Evolutionary conservation across 2,329 filamentous ascomycete species (phyloP).

Genomic region (Paecilomyces variotii): DNA sequence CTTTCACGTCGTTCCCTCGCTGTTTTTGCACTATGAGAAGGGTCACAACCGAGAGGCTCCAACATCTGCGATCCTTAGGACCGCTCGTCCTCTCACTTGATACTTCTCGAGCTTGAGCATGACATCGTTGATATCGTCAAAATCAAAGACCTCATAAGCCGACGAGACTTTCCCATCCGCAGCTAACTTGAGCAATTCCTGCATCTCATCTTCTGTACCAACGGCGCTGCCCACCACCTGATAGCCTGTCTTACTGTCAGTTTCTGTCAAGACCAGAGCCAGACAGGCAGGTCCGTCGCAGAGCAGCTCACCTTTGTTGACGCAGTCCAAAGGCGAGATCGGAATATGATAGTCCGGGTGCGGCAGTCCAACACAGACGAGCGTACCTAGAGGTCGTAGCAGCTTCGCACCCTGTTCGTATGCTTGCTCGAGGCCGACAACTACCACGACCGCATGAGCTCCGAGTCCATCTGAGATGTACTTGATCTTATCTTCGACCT

Average conservation of each 20-base stretch:
- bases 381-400: conserved; percentile 28
- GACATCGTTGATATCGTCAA: conserved; percentile 16
- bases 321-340: conserved; percentile 33
- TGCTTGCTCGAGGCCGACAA: conserved; percentile 29
- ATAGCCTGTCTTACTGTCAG: conserved; percentile 17
- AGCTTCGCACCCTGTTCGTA: conserved; percentile 29
- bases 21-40: not conserved
- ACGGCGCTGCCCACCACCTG: conserved; percentile 29
- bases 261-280: not conserved
- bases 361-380: conserved; percentile 34
- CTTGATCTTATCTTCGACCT: conserved; percentile 21
- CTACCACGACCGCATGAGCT: conserved; percentile 32
- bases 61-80: conserved; percentile 18
- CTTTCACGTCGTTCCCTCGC: not conserved
- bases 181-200: conserved; percentile 30
- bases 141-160: conserved; percentile 14
- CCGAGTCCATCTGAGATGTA: conserved; percentile 28
- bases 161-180: conserved; percentile 23
- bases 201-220: conserved; percentile 31
- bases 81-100: conserved; percentile 18
- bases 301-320: conserved; percentile 21
- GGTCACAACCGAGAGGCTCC: not conserved
- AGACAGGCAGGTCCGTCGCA: not conserved
- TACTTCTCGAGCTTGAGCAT: conserved; percentile 15
- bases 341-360: conserved; percentile 31